Conservation (phyloP, 805 yeast genomes). For the Tetrapisispora iriomotensis region DNA sequence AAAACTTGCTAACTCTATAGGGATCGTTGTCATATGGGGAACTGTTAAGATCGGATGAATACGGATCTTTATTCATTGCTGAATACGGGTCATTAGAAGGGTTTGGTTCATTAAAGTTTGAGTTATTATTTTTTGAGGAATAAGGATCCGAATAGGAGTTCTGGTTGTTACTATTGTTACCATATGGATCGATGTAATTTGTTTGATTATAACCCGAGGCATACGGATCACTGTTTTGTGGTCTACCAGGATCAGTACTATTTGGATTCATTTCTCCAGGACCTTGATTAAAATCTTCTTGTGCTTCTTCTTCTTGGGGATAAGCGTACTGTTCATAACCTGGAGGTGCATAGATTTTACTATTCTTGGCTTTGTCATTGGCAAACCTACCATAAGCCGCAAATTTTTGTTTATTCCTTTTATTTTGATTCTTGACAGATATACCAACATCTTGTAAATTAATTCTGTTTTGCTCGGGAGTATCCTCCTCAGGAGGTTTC, state of each 20-base stretch:
- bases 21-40: background rate
- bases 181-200: background rate
- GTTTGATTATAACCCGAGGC: background rate
- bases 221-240: background rate
- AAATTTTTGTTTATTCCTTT: slow-evolving; percentile 29
- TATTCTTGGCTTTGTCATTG: slow-evolving; percentile 28
- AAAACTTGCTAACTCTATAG: background rate
- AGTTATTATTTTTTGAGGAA: background rate
- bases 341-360: slow-evolving; percentile 30
- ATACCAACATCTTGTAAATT: slow-evolving; percentile 36
- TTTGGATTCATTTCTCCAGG: background rate
- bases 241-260: background rate
- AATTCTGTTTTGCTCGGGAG: slow-evolving; percentile 34
- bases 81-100: slow-evolving; percentile 1
- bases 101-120: background rate
- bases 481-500: slow-evolving; percentile 41
- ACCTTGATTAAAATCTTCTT: slow-evolving; percentile 9
- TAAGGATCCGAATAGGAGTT: slow-evolving; percentile 2
- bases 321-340: slow-evolving; percentile 27
- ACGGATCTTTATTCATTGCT: too few species aligned
- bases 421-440: slow-evolving; percentile 29
- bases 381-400: slow-evolving; percentile 40
- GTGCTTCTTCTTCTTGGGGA: slow-evolving; percentile 7
- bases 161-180: too few species aligned
- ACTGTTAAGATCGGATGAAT: background rate